phyloP scores from a whole-genome alignment of 1,139 yeast genomes.

The Yamadazyma kanchanaburiensis region DNA sequence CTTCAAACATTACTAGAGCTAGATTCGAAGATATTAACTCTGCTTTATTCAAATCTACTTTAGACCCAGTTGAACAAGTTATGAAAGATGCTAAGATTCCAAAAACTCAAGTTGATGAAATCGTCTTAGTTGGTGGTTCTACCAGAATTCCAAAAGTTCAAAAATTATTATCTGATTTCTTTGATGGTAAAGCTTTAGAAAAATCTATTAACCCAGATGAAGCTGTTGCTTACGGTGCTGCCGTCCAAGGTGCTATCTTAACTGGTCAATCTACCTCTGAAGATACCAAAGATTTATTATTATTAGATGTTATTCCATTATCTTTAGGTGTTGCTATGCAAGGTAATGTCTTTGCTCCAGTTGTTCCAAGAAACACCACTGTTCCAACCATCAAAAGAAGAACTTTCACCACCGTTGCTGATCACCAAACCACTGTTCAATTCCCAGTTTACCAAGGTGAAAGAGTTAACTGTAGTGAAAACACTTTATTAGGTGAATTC shows the following conservation, averaged over 20 bases:
- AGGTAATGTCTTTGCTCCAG: slow-evolving; percentile 97
- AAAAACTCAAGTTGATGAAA: slow-evolving; percentile 87
- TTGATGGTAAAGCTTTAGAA: slow-evolving; percentile 94
- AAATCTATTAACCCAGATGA: slow-evolving; percentile 98
- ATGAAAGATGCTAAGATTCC: slow-evolving; percentile 90
- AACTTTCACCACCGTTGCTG: slow-evolving; percentile 95
- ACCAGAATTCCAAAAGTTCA: slow-evolving; percentile 99
- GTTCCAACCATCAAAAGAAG: slow-evolving; percentile 97
- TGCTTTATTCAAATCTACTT: slow-evolving; percentile 91
- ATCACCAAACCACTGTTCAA: slow-evolving; percentile 94
- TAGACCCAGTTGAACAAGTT: slow-evolving; percentile 97
- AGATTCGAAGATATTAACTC: slow-evolving; percentile 97
- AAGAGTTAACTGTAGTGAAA: slow-evolving; percentile 93
- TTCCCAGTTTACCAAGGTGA: slow-evolving; percentile 98
- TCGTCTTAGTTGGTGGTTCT: slow-evolving; percentile 98
- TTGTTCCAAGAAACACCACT: slow-evolving; percentile 94
- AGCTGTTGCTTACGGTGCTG: slow-evolving; percentile 98
- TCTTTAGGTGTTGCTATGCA: slow-evolving; percentile 96
- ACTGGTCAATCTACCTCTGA: slow-evolving; percentile 58
- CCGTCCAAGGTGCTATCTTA: slow-evolving; percentile 94
- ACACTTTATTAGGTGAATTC: slow-evolving; percentile 92
- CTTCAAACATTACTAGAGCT: slow-evolving; percentile 95
- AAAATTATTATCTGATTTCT: slow-evolving; percentile 94
- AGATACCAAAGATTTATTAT: slow-evolving; percentile 78
- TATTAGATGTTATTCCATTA: slow-evolving; percentile 90